A percentile compares a stretch with the other conserved stretches of the same genome.
Evolutionary conservation across 202 grass and related monocot species (phyloP).

Genomic region (Saccharum hybrid): DNA sequence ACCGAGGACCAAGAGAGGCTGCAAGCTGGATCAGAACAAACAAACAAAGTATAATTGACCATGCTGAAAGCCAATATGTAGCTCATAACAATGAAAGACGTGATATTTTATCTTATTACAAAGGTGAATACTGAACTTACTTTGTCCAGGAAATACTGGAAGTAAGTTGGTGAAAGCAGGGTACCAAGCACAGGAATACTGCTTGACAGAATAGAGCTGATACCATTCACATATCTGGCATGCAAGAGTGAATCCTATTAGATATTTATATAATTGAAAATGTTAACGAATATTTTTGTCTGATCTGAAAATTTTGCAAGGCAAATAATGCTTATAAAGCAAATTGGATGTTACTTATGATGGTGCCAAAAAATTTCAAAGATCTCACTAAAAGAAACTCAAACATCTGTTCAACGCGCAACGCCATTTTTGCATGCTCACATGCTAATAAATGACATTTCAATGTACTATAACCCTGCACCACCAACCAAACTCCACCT

Average conservation of each 20-base stretch:
- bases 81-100: slow-evolving; percentile 20
- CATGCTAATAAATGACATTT: slow-evolving; percentile 29
- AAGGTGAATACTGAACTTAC: slow-evolving; percentile 52
- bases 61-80: slow-evolving; percentile 19
- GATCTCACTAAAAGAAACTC: neutral
- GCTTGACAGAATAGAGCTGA: slow-evolving; percentile 90
- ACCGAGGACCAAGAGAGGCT: slow-evolving; percentile 95
- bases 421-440: neutral
- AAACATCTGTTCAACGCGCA: neutral
- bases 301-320: slow-evolving; percentile 21
- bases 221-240: slow-evolving; percentile 95
- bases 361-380: slow-evolving; percentile 24
- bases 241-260: slow-evolving; percentile 35
- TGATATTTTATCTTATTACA: slow-evolving; percentile 25
- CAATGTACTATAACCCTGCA: neutral
- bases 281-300: neutral
- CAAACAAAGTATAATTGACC: slow-evolving; percentile 33
- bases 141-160: slow-evolving; percentile 99
- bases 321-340: neutral
- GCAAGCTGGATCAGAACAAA: slow-evolving; percentile 73
- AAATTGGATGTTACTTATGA: neutral
- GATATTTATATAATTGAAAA: slow-evolving; percentile 35
- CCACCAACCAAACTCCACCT: neutral
- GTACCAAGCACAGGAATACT: slow-evolving; percentile 88
- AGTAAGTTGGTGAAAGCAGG: slow-evolving; percentile 91